Base-by-base conservation (phyloP, 371 early-diverging fungal genomes). In the Mucor indicus region DNA sequence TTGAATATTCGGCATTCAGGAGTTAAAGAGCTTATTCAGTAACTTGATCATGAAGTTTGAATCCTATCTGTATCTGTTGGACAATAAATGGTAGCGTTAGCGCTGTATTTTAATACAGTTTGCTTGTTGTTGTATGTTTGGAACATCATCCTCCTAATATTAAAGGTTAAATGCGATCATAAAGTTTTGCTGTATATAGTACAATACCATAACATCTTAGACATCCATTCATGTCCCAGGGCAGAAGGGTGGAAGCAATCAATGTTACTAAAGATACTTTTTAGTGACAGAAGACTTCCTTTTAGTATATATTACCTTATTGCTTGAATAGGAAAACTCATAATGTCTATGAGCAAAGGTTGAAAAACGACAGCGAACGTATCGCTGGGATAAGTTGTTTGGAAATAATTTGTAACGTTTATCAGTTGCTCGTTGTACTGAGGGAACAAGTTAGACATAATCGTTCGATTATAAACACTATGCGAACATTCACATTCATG, bases 401-500 rank as follows among this genome's bases (percentile, higher is more conserved):
- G 46, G 39, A 53, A 68, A 9, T 57, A 31, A 0, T 23, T 10
- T 4, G 50, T 65, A 15, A 71, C 57, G 5, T 35, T 31, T 31
- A 67, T 37, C 16, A 75, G 46, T 8, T 62, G 67, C 12, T 31
- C 30, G 32, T 75, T 71, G 38, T 71, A 75, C 9, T 44, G 48
- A 6, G 69, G 67, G 35, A 61, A 49, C 8, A 64, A 24, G 7
- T 43, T 27, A 8, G 40, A 45, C 60, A 75, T 71, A 12, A 71
- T 47, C 0, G 75, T 68, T 13, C 64, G 41, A 21, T 75, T 75
- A 8, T 52, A 44, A 6, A 30, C 56, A 13, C 62, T 57, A 39
- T 75, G 75, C 2, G 72, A 71, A 33, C 75, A 75, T 24, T 46
- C 57, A 41, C 75, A 75, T 50, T 66, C 69, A 52, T 75, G 56